Evolutionary conservation across 768 basidiomycete species (phyloP).

Genomic region (Leccinellum luteum): DNA sequence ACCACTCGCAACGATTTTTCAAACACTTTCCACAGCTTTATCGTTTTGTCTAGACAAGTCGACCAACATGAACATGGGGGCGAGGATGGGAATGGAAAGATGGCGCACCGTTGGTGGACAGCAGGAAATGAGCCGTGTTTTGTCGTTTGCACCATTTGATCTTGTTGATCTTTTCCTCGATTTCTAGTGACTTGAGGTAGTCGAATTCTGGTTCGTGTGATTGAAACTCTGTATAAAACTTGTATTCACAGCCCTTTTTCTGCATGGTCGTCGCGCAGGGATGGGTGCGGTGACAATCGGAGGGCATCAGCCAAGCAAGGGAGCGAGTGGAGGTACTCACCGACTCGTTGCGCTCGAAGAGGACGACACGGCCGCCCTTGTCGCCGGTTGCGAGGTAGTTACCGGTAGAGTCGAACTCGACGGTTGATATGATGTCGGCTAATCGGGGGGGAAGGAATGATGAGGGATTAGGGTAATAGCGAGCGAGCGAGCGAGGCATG

Average conservation of each 20-base stretch:
- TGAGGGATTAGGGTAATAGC: slow-evolving; percentile 16
- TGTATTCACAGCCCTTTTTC: slow-evolving; percentile 99
- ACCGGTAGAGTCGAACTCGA: slow-evolving; percentile 99
- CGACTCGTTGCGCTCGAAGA: slow-evolving; percentile 98
- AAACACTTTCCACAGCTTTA: slow-evolving; percentile 99
- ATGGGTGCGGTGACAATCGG: slow-evolving; percentile 24
- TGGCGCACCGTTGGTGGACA: slow-evolving; percentile 89
- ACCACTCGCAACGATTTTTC: slow-evolving; percentile 96
- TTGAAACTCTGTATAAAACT: slow-evolving; percentile 99
- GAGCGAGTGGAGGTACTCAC: slow-evolving; percentile 43
- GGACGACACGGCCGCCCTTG: slow-evolving; percentile 97
- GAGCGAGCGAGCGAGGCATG: slow-evolving; percentile 21
- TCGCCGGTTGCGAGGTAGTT: slow-evolving; percentile 99
- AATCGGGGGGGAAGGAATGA: slow-evolving; percentile 14
- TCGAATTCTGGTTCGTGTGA: slow-evolving; percentile 99
- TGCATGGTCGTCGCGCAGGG: slow-evolving; percentile 32
- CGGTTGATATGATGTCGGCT: slow-evolving; percentile 99
- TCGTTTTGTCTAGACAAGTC: slow-evolving; percentile 83
- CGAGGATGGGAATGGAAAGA: background rate
- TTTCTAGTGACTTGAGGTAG: slow-evolving; percentile 99
- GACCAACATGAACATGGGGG: background rate
- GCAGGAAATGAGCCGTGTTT: slow-evolving; percentile 93
- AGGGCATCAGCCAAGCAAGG: slow-evolving; percentile 31
- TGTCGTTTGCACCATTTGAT: slow-evolving; percentile 99
- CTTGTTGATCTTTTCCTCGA: slow-evolving; percentile 99